These are phyloP conservation scores for Chara braunii DNA, from an alignment of 139 green algal species.

Conservation along the genomic window DNA sequence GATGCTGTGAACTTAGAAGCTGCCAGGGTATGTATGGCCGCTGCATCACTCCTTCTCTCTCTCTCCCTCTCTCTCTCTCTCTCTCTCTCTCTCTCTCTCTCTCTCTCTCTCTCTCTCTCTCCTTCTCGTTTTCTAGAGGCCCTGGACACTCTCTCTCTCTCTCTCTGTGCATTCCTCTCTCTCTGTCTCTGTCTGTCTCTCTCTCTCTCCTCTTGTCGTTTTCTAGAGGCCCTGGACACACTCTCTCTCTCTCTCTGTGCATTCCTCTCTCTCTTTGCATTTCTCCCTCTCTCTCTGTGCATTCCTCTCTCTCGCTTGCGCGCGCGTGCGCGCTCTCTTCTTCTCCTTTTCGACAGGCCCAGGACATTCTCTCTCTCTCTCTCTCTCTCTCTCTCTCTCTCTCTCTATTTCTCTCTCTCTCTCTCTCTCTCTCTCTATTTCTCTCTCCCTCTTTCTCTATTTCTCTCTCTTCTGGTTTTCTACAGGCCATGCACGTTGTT, in stretches of 20 bases:
- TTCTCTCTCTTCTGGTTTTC: no score
- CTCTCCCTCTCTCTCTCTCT: not conserved
- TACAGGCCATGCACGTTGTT: no score
- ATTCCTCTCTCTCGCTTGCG: not conserved
- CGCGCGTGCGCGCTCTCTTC: not conserved
- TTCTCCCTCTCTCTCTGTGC: no score
- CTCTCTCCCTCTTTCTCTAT: no score
- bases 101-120: not conserved
- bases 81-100: not conserved
- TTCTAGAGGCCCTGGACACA: not conserved
- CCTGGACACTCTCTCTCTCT: not conserved
- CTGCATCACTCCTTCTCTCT: not conserved
- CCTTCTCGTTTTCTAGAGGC: not conserved
- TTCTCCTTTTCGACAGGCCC: no score
- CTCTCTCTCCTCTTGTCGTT: not conserved
- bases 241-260: no score
- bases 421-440: no score
- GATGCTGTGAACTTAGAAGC: constrained; percentile 56
- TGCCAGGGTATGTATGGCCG: constrained; percentile 25
- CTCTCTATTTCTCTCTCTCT: no score
- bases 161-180: not conserved
- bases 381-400: no score
- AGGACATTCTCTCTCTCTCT: no score
- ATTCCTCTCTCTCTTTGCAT: no score
- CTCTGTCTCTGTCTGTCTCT: not conserved